phyloP scores from a whole-genome alignment of 352 stramenopile species.

The Globisporangium megalacanthum region DNA sequence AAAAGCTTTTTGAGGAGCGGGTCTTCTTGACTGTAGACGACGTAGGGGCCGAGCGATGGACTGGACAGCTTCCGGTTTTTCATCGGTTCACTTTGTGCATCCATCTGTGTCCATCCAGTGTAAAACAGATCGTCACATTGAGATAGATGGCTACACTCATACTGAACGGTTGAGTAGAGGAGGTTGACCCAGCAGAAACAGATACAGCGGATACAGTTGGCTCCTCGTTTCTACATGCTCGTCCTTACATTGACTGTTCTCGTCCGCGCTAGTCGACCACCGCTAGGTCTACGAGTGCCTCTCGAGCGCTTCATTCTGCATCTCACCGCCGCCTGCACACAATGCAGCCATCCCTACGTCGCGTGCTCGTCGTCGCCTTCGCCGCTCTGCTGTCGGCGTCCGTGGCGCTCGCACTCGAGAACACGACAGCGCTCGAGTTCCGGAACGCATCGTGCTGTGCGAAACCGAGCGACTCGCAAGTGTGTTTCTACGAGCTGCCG shows the following conservation, averaged over 20 bases:
- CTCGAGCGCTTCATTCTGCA: neutral
- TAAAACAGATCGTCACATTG: neutral
- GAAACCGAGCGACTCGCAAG: neutral
- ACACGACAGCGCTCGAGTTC: conserved; percentile 14
- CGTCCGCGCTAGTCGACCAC: neutral
- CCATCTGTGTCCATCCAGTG: neutral
- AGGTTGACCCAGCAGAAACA: too few relatives aligned
- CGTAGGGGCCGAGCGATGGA: neutral
- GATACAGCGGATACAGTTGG: neutral
- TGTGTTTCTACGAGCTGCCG: conserved; percentile 13
- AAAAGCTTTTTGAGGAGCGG: too few relatives aligned
- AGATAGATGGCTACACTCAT: neutral
- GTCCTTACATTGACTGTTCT: neutral
- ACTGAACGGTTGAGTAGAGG: too few relatives aligned
- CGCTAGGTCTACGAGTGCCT: neutral
- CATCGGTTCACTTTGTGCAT: too few relatives aligned
- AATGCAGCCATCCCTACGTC: neutral
- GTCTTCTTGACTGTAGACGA: too few relatives aligned
- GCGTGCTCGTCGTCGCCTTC: neutral
- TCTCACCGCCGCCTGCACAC: neutral
- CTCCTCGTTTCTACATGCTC: neutral
- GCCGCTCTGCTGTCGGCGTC: neutral
- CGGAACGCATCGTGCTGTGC: conserved; percentile 9
- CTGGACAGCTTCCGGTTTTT: too few relatives aligned
- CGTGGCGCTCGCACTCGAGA: conserved; percentile 4